phyloP scores from a whole-genome alignment of 2,329 filamentous ascomycete genomes.

The Pseudogymnoascus sp. region DNA sequence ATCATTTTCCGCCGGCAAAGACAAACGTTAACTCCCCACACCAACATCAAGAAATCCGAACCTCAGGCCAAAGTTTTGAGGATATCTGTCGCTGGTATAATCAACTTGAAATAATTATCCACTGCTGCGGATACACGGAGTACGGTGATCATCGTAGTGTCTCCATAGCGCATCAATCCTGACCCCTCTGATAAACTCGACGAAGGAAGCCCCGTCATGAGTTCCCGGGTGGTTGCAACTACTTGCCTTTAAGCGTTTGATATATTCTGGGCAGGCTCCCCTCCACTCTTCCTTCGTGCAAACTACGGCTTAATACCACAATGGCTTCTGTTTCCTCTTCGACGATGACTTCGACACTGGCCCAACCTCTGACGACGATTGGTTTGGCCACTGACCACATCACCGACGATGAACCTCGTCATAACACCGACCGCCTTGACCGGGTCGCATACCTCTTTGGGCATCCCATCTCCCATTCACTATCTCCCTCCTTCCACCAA shows the following conservation, averaged over 20 bases:
- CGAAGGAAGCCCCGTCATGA: not conserved
- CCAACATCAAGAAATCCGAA: not conserved
- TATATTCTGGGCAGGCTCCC: not conserved
- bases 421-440: not conserved
- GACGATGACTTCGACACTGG: not conserved
- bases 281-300: not conserved
- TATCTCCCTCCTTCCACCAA: constrained; percentile 48
- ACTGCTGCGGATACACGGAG: not conserved
- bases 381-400: not conserved
- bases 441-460: constrained; percentile 45
- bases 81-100: not conserved
- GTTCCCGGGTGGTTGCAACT: not conserved
- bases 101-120: constrained; percentile 7
- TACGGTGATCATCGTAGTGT: not conserved
- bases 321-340: not conserved
- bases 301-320: not conserved
- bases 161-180: not conserved
- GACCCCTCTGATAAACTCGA: not conserved
- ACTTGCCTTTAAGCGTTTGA: not conserved
- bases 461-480: constrained; percentile 46
- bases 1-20: constrained; percentile 8
- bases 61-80: constrained; percentile 1
- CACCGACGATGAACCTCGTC: constrained; percentile 1
- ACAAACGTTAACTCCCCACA: not conserved
- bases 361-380: not conserved